Evolutionary conservation across 2,329 filamentous ascomycete species (phyloP).

Genomic region (Gyromitra esculenta): DNA sequence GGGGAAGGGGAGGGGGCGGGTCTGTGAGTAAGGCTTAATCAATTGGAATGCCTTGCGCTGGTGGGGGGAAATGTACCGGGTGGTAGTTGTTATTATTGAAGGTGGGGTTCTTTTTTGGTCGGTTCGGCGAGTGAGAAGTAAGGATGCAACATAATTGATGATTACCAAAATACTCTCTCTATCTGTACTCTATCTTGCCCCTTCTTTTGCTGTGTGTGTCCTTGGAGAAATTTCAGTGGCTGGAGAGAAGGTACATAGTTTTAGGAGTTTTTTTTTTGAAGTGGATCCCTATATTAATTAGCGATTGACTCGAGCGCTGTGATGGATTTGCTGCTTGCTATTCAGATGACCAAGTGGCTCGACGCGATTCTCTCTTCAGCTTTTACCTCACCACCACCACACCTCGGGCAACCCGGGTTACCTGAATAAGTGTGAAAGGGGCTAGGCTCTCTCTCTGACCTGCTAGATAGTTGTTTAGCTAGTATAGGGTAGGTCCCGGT

Average conservation of each 20-base stretch:
- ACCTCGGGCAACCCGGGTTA: constrained; percentile 28
- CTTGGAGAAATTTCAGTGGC: constrained; percentile 33
- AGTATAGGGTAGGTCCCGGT: constrained; percentile 13
- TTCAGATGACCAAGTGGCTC: constrained; percentile 25
- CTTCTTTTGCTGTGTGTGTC: background rate
- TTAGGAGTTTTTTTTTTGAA: background rate
- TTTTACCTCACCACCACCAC: background rate
- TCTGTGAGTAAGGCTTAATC: background rate
- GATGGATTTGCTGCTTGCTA: background rate
- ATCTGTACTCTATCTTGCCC: background rate
- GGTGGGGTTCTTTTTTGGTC: constrained; percentile 4
- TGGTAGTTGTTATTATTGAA: background rate
- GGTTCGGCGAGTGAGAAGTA: constrained; percentile 33
- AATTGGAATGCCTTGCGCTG: constrained; percentile 7
- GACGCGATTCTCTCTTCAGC: constrained; percentile 19
- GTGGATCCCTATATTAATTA: constrained; percentile 24
- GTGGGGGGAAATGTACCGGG: constrained; percentile 9
- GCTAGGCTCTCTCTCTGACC: background rate
- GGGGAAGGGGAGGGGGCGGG: background rate
- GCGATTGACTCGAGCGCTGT: constrained; percentile 12
- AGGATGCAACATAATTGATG: constrained; percentile 25
- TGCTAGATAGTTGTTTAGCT: constrained; percentile 9
- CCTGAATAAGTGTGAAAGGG: constrained; percentile 4
- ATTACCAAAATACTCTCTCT: background rate
- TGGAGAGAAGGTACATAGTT: constrained; percentile 4